These are phyloP conservation scores for Nothomitra cinnamomea DNA, from an alignment of 2,329 filamentous ascomycete genomes.

Conservation along the genomic window DNA sequence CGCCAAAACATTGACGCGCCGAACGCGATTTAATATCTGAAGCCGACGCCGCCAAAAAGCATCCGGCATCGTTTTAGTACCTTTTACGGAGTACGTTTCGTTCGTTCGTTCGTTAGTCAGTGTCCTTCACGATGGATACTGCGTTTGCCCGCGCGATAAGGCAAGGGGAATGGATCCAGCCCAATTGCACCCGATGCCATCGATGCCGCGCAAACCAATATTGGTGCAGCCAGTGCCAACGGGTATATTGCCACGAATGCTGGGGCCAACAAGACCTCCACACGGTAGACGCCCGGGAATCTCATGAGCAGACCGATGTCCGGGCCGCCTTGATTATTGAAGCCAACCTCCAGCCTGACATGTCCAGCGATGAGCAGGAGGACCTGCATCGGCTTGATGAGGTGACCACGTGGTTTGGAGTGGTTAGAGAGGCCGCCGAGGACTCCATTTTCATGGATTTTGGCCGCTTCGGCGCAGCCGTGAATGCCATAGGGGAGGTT, in stretches of 20 bases:
- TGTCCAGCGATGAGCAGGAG: slow-evolving; percentile 17
- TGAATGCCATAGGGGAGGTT: slow-evolving; percentile 17
- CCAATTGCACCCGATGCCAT: no score
- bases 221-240: neutral
- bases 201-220: no score
- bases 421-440: slow-evolving; percentile 11
- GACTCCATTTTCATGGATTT: slow-evolving; percentile 22
- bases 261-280: neutral
- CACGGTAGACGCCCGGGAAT: slow-evolving; percentile 8
- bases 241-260: neutral
- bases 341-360: slow-evolving; percentile 15
- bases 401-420: slow-evolving; percentile 23
- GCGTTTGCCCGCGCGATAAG: no score
- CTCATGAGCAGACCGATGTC: slow-evolving; percentile 21
- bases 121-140: no score
- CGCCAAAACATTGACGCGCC: no score
- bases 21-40: no score
- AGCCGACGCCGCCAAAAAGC: no score
- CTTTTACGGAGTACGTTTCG: no score
- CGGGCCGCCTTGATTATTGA: slow-evolving; percentile 15
- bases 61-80: no score
- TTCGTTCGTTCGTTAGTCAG: no score
- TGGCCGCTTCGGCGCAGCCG: slow-evolving; percentile 28
- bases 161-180: no score
- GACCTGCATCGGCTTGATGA: slow-evolving; percentile 20